Evolutionary conservation across 176 grass and related monocot genomes (phyloP).

Genomic region (Carex kokanica): DNA sequence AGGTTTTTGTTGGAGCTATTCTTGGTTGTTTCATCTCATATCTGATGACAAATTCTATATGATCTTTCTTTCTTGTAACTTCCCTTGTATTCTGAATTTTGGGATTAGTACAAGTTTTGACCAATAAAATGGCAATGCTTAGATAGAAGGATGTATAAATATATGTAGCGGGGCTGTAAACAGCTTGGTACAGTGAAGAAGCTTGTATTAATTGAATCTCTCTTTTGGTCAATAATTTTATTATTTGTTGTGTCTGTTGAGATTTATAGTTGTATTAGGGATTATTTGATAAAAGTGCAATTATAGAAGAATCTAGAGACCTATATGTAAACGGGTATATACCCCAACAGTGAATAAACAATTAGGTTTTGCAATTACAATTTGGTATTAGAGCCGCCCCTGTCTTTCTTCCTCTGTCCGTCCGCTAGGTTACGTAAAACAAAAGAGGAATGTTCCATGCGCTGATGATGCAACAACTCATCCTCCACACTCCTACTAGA

Average conservation of each 20-base stretch:
- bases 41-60: slow-evolving; percentile 59
- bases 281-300: no score
- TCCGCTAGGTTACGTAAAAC: no score
- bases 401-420: no score
- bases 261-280: no score
- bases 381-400: no score
- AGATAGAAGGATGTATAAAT: slow-evolving; percentile 26
- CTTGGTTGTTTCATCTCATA: slow-evolving; percentile 64
- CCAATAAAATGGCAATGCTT: slow-evolving; percentile 23
- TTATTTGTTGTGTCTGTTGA: not conserved
- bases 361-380: no score
- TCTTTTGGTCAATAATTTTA: not conserved
- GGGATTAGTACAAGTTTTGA: slow-evolving; percentile 7
- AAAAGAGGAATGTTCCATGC: no score
- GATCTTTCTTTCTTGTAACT: slow-evolving; percentile 10
- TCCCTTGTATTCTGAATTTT: slow-evolving; percentile 12
- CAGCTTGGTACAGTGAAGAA: slow-evolving; percentile 12
- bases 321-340: no score
- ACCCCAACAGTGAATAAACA: no score
- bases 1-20: slow-evolving; percentile 83
- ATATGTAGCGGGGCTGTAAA: slow-evolving; percentile 26
- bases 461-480: no score
- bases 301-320: no score
- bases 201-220: not conserved
- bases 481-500: no score